A percentile compares a stretch with the other conserved stretches of the same genome.
phyloP scores from a whole-genome alignment of 2,329 filamentous ascomycete species.

The Fusarium tuaranense region DNA sequence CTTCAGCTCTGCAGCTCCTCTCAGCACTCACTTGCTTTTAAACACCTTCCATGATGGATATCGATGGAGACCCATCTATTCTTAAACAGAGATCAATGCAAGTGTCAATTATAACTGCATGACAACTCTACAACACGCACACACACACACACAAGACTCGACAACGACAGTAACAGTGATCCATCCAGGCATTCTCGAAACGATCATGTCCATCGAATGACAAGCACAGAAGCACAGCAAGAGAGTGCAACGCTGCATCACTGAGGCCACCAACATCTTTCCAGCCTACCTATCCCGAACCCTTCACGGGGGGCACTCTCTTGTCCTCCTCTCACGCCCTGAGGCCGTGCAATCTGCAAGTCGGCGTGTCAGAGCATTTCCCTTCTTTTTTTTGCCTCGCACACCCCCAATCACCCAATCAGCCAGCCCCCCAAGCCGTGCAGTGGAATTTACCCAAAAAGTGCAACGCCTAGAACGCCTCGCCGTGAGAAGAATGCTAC shows the following conservation, averaged over 20 bases:
- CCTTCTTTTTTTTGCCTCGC: background rate
- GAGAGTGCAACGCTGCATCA: background rate
- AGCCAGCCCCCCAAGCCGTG: background rate
- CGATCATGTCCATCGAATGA: background rate
- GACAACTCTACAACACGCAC: background rate
- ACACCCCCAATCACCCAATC: slow-evolving; percentile 13
- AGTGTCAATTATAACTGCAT: background rate
- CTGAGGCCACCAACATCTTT: slow-evolving; percentile 22
- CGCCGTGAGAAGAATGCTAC: slow-evolving; percentile 7
- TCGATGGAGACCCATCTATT: background rate
- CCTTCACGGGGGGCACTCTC: background rate
- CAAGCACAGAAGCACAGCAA: background rate
- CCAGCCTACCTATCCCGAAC: slow-evolving; percentile 3
- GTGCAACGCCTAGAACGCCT: slow-evolving; percentile 30
- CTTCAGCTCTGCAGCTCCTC: background rate
- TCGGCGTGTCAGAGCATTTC: slow-evolving; percentile 29
- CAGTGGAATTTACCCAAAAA: background rate
- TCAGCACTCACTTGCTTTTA: background rate
- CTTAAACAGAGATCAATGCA: background rate
- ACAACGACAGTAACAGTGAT: background rate
- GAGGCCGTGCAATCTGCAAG: slow-evolving; percentile 27
- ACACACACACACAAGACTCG: background rate
- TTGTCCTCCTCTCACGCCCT: slow-evolving; percentile 26
- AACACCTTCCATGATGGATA: background rate
- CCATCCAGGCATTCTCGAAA: background rate